phyloP scores from a whole-genome alignment of 331 rosid genomes.

The Telfairia occidentalis region DNA sequence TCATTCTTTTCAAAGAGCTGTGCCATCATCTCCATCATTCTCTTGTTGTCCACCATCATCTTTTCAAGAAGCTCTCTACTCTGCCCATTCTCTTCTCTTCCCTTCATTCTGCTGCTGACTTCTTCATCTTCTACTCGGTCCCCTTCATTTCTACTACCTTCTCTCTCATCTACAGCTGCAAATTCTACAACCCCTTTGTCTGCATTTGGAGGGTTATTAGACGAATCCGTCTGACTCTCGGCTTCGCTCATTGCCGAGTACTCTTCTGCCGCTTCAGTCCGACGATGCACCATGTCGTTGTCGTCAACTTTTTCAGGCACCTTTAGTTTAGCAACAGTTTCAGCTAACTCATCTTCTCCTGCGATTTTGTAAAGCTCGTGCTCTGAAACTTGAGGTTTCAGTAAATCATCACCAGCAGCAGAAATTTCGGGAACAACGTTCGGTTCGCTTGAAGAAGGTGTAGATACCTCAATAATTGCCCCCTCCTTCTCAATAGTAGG shows the following conservation, averaged over 20 bases:
- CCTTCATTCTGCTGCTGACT: background rate
- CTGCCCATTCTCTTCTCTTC: constrained; percentile 1
- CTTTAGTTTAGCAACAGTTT: background rate
- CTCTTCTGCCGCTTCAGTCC: background rate
- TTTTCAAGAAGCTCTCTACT: constrained; percentile 30
- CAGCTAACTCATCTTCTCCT: background rate
- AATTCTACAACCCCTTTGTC: background rate
- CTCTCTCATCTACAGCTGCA: background rate
- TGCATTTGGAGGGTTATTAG: background rate
- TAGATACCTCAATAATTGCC: background rate
- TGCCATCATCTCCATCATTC: constrained; percentile 46
- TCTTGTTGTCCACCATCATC: constrained; percentile 53
- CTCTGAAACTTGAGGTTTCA: background rate
- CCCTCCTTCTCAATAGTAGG: background rate
- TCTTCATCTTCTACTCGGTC: background rate
- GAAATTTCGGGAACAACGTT: background rate
- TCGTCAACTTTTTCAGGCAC: background rate
- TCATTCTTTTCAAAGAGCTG: constrained; percentile 36
- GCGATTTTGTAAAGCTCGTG: background rate
- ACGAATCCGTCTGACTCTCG: constrained; percentile 12
- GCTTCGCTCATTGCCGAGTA: constrained; percentile 15
- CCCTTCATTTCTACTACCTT: constrained; percentile 7
- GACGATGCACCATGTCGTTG: background rate
- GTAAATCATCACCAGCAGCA: background rate
- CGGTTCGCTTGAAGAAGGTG: background rate